phyloP scores from a whole-genome alignment of 768 basidiomycete genomes.

The Cyclocybe aegerita region DNA sequence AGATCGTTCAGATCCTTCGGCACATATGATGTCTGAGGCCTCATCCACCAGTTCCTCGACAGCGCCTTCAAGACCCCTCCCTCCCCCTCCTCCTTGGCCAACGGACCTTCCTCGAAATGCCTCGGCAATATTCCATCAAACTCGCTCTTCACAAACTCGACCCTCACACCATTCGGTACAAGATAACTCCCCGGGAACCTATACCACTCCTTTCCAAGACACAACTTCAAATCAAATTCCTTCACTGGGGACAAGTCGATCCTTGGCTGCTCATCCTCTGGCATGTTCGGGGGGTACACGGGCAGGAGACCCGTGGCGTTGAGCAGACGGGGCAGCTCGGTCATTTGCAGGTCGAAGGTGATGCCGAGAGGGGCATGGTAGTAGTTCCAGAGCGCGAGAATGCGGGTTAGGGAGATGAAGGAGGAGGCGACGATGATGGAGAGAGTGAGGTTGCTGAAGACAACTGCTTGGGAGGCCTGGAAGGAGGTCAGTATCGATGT shows the following conservation, averaged over 20 bases:
- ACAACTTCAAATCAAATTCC: slow-evolving; percentile 72
- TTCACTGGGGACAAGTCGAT: slow-evolving; percentile 70
- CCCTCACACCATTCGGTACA: slow-evolving; percentile 76
- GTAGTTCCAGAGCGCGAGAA: slow-evolving; percentile 81
- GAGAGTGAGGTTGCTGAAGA: slow-evolving; percentile 79
- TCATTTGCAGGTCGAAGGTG: slow-evolving; percentile 66
- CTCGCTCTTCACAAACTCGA: slow-evolving; percentile 90
- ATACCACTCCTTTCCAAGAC: slow-evolving; percentile 95
- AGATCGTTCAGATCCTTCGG: slow-evolving; percentile 81
- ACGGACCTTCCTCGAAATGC: slow-evolving; percentile 51
- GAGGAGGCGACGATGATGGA: slow-evolving; percentile 64
- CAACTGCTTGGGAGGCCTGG: slow-evolving; percentile 72
- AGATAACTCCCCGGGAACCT: slow-evolving; percentile 91
- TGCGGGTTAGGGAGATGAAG: slow-evolving; percentile 75
- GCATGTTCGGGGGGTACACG: slow-evolving; percentile 32
- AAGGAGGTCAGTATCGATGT: slow-evolving; percentile 3
- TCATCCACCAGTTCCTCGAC: slow-evolving; percentile 43
- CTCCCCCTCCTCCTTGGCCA: slow-evolving; percentile 9
- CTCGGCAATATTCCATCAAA: slow-evolving; percentile 89
- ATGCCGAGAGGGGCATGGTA: slow-evolving; percentile 88
- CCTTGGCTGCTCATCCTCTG: slow-evolving; percentile 43
- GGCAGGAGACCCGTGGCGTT: slow-evolving; percentile 68
- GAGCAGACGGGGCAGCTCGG: slow-evolving; percentile 81
- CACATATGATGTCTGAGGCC: slow-evolving; percentile 60
- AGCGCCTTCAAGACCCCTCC: slow-evolving; percentile 30